phyloP scores from a whole-genome alignment of 2,329 filamentous ascomycete species.

The Neoscytalidium dimidiatum region DNA sequence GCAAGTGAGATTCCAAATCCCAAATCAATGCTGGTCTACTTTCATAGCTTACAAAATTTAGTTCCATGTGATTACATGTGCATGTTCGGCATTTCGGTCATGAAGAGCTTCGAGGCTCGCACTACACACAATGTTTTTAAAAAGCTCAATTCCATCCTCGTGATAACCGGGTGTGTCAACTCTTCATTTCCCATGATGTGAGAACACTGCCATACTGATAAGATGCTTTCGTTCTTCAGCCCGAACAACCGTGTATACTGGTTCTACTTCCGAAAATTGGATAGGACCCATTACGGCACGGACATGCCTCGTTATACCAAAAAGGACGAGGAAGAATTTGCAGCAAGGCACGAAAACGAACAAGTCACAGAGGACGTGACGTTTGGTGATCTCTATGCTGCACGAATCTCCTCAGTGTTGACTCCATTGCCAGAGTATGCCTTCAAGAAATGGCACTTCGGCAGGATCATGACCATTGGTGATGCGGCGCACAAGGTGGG shows the following conservation, averaged over 20 bases:
- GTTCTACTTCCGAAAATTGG: constrained; percentile 29
- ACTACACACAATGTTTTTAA: constrained; percentile 19
- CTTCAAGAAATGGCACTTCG: constrained; percentile 42
- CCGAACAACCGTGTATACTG: constrained; percentile 25
- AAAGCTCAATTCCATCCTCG: constrained; percentile 23
- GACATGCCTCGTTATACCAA: constrained; percentile 35
- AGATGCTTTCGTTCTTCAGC: neutral
- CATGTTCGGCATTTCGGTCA: constrained; percentile 17
- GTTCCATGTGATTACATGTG: constrained; percentile 1
- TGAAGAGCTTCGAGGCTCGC: neutral
- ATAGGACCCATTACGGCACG: constrained; percentile 24
- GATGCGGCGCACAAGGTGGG: constrained; percentile 49
- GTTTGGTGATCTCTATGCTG: constrained; percentile 40
- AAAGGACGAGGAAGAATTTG: constrained; percentile 33
- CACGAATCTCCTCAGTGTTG: constrained; percentile 25
- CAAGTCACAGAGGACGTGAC: constrained; percentile 30
- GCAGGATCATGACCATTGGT: constrained; percentile 43
- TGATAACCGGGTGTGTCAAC: constrained; percentile 21
- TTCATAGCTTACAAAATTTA: too few relatives aligned
- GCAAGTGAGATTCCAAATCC: neutral
- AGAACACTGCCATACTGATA: neutral
- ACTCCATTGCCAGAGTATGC: constrained; percentile 40
- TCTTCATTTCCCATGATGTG: neutral
- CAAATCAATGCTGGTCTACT: neutral
- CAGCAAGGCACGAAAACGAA: constrained; percentile 28